A percentile compares a stretch with the other conserved stretches of the same genome.
Evolutionary conservation across 352 stramenopile genomes (phyloP).

Genomic region (Pseudoperonospora humuli): DNA sequence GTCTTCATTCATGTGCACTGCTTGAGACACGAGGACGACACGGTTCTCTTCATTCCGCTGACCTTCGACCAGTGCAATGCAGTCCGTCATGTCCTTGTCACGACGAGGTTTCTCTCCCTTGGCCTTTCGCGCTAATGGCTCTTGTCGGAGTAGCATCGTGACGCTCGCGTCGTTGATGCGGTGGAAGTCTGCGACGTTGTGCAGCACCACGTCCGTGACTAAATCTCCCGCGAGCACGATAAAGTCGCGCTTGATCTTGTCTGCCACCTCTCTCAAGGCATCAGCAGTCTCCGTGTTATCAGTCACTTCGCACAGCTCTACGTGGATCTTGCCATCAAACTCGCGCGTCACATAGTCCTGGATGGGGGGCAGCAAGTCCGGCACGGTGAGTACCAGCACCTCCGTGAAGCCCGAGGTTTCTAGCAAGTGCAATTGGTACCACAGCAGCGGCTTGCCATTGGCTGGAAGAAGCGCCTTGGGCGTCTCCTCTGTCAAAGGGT

Average conservation of each 20-base stretch:
- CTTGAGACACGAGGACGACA: slow-evolving; percentile 60
- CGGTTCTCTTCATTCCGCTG: slow-evolving; percentile 43
- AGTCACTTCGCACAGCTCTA: slow-evolving; percentile 64
- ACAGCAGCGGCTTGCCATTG: slow-evolving; percentile 62
- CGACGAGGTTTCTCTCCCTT: slow-evolving; percentile 66
- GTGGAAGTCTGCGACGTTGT: slow-evolving; percentile 77
- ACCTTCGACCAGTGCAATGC: slow-evolving; percentile 53
- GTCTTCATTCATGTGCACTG: slow-evolving; percentile 77
- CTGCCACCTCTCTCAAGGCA: slow-evolving; percentile 53
- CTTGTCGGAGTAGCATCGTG: slow-evolving; percentile 74
- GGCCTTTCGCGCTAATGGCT: slow-evolving; percentile 23
- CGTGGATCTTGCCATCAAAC: slow-evolving; percentile 76
- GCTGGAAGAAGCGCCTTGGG: slow-evolving; percentile 61
- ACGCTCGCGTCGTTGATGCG: slow-evolving; percentile 76
- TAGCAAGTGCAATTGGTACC: slow-evolving; percentile 77
- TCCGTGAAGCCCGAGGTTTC: slow-evolving; percentile 74
- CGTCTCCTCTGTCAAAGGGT: slow-evolving; percentile 70
- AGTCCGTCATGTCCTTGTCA: slow-evolving; percentile 81
- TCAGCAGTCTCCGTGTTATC: slow-evolving; percentile 72
- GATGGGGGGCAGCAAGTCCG: slow-evolving; percentile 51
- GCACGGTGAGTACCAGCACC: slow-evolving; percentile 59
- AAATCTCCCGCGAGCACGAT: slow-evolving; percentile 75
- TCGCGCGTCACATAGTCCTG: slow-evolving; percentile 71
- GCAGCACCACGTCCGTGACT: slow-evolving; percentile 70
- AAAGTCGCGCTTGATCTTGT: slow-evolving; percentile 79